These are phyloP conservation scores for Xylariomycetidae sp. DNA, from an alignment of 2,329 filamentous ascomycete species.

Conservation along the genomic window DNA sequence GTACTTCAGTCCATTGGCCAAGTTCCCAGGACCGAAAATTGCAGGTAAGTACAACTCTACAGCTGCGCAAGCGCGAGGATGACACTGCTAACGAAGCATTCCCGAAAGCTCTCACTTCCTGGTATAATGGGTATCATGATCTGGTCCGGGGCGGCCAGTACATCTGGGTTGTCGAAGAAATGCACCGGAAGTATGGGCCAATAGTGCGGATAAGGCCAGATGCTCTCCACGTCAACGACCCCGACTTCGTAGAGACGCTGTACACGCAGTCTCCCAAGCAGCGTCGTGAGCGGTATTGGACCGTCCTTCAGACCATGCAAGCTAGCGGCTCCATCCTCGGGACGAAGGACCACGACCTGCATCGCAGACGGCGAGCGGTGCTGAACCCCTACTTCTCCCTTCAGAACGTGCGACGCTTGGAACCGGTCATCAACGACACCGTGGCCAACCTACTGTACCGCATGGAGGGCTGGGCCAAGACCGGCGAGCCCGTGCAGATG, in stretches of 20 bases:
- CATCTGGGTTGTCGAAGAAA: constrained; percentile 17
- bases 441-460: constrained; percentile 14
- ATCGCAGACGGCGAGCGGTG: constrained; percentile 17
- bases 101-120: constrained; percentile 12
- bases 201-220: constrained; percentile 21
- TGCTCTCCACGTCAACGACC: constrained; percentile 28
- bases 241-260: constrained; percentile 19
- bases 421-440: constrained; percentile 16
- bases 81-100: neutral
- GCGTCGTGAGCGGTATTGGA: constrained; percentile 13
- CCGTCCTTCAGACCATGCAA: constrained; percentile 10
- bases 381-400: constrained; percentile 22
- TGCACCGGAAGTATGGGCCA: constrained; percentile 22
- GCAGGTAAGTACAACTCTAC: constrained; percentile 11
- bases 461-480: constrained; percentile 16
- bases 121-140: constrained; percentile 20
- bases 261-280: constrained; percentile 17
- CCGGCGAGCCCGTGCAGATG: constrained; percentile 9
- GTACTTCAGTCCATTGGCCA: constrained; percentile 19
- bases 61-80: neutral
- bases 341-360: constrained; percentile 15
- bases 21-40: constrained; percentile 19
- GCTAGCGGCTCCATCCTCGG: constrained; percentile 13
- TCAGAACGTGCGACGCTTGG: constrained; percentile 16
- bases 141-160: constrained; percentile 18